phyloP scores from a whole-genome alignment of 1,139 yeast species.

The Hansenula sp. region DNA sequence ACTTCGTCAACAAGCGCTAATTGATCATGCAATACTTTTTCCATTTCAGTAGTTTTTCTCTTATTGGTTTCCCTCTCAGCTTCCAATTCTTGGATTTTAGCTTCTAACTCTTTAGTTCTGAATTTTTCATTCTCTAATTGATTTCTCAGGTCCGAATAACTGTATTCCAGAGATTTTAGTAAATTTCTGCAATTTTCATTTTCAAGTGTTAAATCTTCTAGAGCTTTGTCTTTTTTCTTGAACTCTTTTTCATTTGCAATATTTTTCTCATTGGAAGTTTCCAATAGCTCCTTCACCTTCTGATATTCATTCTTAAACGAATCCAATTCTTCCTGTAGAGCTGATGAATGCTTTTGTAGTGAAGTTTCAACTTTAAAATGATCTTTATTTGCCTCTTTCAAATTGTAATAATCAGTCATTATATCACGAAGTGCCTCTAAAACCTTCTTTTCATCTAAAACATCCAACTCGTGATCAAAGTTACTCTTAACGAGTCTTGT shows the following conservation, averaged over 20 bases:
- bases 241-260: too few species aligned
- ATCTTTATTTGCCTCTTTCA: neutral
- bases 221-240: neutral
- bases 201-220: neutral
- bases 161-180: neutral
- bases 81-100: neutral
- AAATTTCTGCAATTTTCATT: neutral
- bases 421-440: neutral
- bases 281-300: neutral
- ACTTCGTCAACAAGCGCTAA: neutral
- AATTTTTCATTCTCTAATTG: neutral
- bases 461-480: neutral
- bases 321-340: too few species aligned
- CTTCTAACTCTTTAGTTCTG: neutral
- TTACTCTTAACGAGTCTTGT: neutral
- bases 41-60: neutral
- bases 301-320: too few species aligned
- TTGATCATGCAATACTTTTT: slow-evolving; percentile 1
- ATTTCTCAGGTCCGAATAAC: neutral
- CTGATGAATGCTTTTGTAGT: too few species aligned
- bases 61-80: neutral
- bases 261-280: neutral
- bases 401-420: too few species aligned
- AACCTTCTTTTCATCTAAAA: neutral
- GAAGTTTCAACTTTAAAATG: neutral